Conservation (phyloP, 2,329 filamentous ascomycete species). For the Rosellinia necatrix region DNA sequence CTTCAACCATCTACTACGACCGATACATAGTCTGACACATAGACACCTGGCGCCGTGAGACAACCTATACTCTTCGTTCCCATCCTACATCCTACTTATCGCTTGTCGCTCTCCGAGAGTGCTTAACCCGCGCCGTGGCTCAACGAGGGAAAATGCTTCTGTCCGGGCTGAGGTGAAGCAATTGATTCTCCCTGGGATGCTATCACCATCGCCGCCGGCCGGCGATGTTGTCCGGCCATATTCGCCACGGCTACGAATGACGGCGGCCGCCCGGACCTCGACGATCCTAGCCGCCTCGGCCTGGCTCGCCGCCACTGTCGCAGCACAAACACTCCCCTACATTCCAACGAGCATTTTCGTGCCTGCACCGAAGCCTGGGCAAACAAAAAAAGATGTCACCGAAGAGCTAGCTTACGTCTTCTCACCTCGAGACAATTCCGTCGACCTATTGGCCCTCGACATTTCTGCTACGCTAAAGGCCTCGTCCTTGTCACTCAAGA, state of each 20-base stretch:
- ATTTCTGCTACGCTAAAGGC: constrained; percentile 61
- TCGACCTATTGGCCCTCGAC: constrained; percentile 68
- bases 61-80: constrained; percentile 10
- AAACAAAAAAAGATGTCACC: constrained; percentile 37
- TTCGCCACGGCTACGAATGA: constrained; percentile 2
- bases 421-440: constrained; percentile 53
- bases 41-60: constrained; percentile 9
- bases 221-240: constrained; percentile 23
- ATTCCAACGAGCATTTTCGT: constrained; percentile 75
- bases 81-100: too few relatives aligned
- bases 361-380: constrained; percentile 50
- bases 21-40: constrained; percentile 5
- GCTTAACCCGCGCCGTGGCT: not conserved
- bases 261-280: constrained; percentile 33
- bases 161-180: constrained; percentile 31
- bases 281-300: constrained; percentile 28
- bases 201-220: constrained; percentile 32
- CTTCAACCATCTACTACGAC: constrained; percentile 1
- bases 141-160: constrained; percentile 34
- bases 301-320: constrained; percentile 29
- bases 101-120: not conserved
- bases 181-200: constrained; percentile 36
- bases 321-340: constrained; percentile 68
- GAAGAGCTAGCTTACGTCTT: constrained; percentile 72
- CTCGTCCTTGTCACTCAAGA: constrained; percentile 50